Evolutionary conservation across 176 grass and related monocot species (phyloP).

Genomic region (Phoenix dactylifera): DNA sequence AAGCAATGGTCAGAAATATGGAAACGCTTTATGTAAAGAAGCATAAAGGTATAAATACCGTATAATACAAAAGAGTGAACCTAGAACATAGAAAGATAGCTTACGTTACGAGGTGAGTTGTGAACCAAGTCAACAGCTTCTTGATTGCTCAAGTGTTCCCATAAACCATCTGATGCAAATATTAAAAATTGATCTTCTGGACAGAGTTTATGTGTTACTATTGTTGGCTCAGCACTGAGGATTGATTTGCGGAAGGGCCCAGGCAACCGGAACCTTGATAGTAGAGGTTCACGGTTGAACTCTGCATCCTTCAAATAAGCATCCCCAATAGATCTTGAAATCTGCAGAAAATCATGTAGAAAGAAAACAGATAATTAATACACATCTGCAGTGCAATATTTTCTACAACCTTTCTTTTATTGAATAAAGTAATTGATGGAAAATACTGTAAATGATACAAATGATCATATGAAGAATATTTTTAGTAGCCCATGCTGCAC

Average conservation of each 20-base stretch:
- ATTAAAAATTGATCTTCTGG: constrained; percentile 47
- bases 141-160: constrained; percentile 39
- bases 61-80: not conserved
- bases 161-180: constrained; percentile 53
- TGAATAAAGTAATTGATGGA: not conserved
- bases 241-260: constrained; percentile 33
- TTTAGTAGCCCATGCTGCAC: too few species aligned
- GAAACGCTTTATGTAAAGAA: too few species aligned
- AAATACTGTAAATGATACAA: not conserved
- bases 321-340: constrained; percentile 46
- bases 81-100: not conserved
- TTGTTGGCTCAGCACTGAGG: constrained; percentile 36
- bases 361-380: constrained; percentile 13
- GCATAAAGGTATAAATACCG: too few species aligned
- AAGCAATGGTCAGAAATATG: too few species aligned
- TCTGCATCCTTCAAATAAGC: constrained; percentile 44
- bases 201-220: constrained; percentile 23
- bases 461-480: too few species aligned
- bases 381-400: not conserved
- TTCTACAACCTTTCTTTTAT: not conserved
- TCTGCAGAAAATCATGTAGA: constrained; percentile 1
- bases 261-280: constrained; percentile 20
- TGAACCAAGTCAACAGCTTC: constrained; percentile 37
- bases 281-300: constrained; percentile 34
- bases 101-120: constrained; percentile 29